Base-by-base conservation (phyloP, 2,329 filamentous ascomycete species). In the Aureobasidium namibiae region DNA sequence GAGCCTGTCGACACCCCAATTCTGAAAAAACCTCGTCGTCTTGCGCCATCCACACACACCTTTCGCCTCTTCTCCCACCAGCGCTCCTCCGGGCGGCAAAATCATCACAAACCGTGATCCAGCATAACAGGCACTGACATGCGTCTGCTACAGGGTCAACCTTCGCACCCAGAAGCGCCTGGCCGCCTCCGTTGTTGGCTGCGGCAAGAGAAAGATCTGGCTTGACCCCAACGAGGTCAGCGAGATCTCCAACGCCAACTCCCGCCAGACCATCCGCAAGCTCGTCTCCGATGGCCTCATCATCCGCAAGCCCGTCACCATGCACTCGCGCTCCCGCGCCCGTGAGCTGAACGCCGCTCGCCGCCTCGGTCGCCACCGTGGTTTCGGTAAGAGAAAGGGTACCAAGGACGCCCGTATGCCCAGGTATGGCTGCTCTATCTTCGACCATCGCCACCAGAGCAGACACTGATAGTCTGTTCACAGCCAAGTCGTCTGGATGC, bases 321-420 rank as follows among this genome's bases (percentile, higher is more conserved):
- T 96, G 90, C 94, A 99, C 90, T 97, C 94, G 72, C 90, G 95
- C 81, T 86, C 90, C 73, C 90, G 94, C 75, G 94, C 94, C 75
- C 89, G 95, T 74, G 92, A 94, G 80, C 85, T 99, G 78, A 95
- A 89, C 79, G 89, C 90, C 67, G 89, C 94, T 77, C 88, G 94
- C 81, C 85, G 92, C 76, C 92, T 95, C 75, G 94, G 94, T 76
- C 86, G 94, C 81, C 94, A 99, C 86, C 89, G 94, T 80, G 94
- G 94, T 77, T 96, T 96, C 83, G 94, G 94, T 90, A 99, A 99
- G 91, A 90, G 94, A 81, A 99, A 99, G 92, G 95, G 94, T 96
- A 97, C 95, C 75, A 90, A 90, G 77, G 92, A 99, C 78, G 92
- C 94, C 77, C 90, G 94, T 87, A 99, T 99, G 94, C 92, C 92